A percentile compares a stretch with the other conserved stretches of the same genome.
Conservation (phyloP, 2,329 filamentous ascomycete genomes). For the Paecilomyces formosus region DNA sequence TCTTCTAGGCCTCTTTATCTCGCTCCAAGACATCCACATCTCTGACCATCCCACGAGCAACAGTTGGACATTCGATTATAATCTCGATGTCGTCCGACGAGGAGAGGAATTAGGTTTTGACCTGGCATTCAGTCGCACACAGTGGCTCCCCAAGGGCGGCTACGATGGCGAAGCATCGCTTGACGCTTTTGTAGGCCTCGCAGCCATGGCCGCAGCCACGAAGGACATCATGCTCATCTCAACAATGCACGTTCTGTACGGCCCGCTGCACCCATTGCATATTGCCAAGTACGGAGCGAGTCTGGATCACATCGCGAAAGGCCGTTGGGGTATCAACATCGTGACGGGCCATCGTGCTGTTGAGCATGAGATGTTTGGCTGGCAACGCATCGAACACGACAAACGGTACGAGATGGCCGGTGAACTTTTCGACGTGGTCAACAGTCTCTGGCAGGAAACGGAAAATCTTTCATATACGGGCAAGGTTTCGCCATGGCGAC, state of each 20-base stretch:
- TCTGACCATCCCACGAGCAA: constrained; percentile 10
- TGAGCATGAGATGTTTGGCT: constrained; percentile 17
- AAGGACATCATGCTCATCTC: constrained; percentile 16
- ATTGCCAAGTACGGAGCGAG: constrained; percentile 17
- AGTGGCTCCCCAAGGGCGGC: constrained; percentile 12
- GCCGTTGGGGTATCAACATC: constrained; percentile 18
- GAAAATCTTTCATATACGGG: constrained; percentile 14
- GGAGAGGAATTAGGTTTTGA: constrained; percentile 19
- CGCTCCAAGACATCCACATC: constrained; percentile 7
- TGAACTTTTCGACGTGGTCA: constrained; percentile 14
- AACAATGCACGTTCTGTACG: constrained; percentile 15
- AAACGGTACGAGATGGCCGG: constrained; percentile 16
- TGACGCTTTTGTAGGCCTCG: constrained; percentile 14
- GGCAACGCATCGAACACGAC: constrained; percentile 17
- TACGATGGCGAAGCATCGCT: constrained; percentile 14
- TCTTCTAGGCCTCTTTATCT: constrained; percentile 10
- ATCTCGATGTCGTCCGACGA: constrained; percentile 10
- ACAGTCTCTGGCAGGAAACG: constrained; percentile 15
- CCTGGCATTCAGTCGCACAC: constrained; percentile 10
- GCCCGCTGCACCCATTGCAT: constrained; percentile 15
- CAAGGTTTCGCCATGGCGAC: constrained; percentile 10
- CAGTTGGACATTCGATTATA: constrained; percentile 17
- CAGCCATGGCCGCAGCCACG: constrained; percentile 20
- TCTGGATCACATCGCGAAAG: constrained; percentile 15
- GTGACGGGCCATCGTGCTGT: constrained; percentile 16